Conservation (phyloP, 202 grass and related monocot genomes). For the Schoenoplectus tabernaemontani region DNA sequence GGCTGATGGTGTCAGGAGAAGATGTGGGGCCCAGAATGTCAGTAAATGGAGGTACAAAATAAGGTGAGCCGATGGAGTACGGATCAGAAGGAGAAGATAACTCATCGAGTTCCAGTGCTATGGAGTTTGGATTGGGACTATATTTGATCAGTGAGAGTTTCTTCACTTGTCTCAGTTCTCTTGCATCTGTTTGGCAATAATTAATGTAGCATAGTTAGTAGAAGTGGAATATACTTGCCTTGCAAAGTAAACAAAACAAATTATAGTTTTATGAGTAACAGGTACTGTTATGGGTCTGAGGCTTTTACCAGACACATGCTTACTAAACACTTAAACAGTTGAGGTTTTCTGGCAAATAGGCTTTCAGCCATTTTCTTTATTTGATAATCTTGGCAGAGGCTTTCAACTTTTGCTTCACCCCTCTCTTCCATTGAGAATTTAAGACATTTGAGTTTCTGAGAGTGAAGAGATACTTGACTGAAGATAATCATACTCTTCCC, state of each 20-base stretch:
- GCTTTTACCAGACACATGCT: neutral
- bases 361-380: too few species aligned
- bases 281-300: neutral
- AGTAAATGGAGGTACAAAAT: slow-evolving; percentile 34
- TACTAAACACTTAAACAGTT: neutral
- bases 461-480: neutral
- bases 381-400: too few species aligned
- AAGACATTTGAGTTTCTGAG: neutral
- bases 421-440: neutral
- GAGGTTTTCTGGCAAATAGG: neutral
- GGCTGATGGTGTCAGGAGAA: neutral
- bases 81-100: slow-evolving; percentile 27
- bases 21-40: slow-evolving; percentile 21
- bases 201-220: neutral
- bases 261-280: neutral
- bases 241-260: slow-evolving; percentile 12
- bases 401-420: neutral
- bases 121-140: slow-evolving; percentile 11
- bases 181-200: slow-evolving; percentile 19
- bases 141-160: slow-evolving; percentile 25
- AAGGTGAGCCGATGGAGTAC: slow-evolving; percentile 34
- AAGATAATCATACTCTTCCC: neutral
- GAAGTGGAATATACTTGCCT: slow-evolving; percentile 19
- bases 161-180: slow-evolving; percentile 10
- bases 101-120: slow-evolving; percentile 16